Evolutionary conservation across 2,329 filamentous ascomycete genomes (phyloP), one percentile per base, ranked within the genome.

Genomic region (Helotiales sp.): DNA sequence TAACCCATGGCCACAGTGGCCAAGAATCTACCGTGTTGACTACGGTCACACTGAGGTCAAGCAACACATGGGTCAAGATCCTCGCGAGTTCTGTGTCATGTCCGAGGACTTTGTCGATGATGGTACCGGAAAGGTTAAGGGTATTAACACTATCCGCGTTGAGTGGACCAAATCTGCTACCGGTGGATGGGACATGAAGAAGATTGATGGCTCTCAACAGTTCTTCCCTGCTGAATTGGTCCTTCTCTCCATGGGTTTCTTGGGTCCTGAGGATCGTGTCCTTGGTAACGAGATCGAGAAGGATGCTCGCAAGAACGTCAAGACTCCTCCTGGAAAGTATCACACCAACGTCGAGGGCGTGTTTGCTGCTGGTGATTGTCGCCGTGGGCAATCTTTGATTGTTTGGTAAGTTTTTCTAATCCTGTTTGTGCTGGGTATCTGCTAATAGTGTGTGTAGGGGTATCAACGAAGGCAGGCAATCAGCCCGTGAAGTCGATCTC

Each of bases 1-100:
- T 76, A 98, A 98, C 81, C 93, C 93, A 62, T 98, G 93, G 93
- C 93, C 93, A 9, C 93, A 97, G 77, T 98, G 93, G 93, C 93
- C 93, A 57, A 90, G 93, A 70, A 93, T 97, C 73, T 97, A 96
- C 83, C 92, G 93, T 68, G 90, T 97, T n/a, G 93, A 98, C 77
- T 98, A 98, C 71, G 93, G 93, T 56, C 93, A 98, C 80, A 89
- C 88, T 15, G 93, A 98, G 76, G 93, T 97, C 69, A 92, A 93
- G 75, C 92, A 93, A 67, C 93, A 97, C 79, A 93, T 93, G 80
- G 93, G 93, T 76, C 93, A 93, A 73, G 93, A 97, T 70, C 93
- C 93, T 58, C 91, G 93, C 68, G 93, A 97, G 78, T 98, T 90
- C 81, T 97, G 93, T 79, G 92, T 98, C 77, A 96, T 97, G 91